Percentiles rank a stretch among this genome's conserved stretches.
Evolutionary conservation across 345 rosid genomes (phyloP).

Genomic region (Eucalyptus pumila): DNA sequence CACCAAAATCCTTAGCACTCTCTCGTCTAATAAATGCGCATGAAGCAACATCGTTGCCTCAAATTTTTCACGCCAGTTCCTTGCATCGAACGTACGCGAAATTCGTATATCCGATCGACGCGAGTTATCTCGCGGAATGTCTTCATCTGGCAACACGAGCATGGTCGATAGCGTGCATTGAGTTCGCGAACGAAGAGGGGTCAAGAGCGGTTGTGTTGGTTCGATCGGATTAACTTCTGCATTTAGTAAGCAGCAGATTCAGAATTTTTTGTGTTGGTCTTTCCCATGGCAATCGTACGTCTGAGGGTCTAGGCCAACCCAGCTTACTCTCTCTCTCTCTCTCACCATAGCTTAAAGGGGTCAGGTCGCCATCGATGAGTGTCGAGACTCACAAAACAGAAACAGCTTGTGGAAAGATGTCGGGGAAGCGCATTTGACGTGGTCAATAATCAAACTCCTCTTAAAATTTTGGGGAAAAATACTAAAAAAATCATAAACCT

Average conservation of each 20-base stretch:
- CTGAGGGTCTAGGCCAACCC: not conserved
- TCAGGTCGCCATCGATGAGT: not conserved
- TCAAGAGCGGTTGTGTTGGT: not conserved
- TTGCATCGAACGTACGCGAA: not conserved
- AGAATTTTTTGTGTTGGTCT: not conserved
- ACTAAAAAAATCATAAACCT: accelerated
- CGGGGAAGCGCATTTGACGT: not conserved
- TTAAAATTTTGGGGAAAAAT: not conserved
- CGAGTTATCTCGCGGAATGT: not conserved
- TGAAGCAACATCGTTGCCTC: not conserved
- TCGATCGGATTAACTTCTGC: not conserved
- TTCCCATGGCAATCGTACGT: not conserved
- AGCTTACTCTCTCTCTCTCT: not conserved
- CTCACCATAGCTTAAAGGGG: not conserved
- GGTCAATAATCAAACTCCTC: not conserved
- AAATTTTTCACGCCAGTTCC: not conserved
- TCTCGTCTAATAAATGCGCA: not conserved
- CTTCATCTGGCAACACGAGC: not conserved
- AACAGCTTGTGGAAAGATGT: not conserved
- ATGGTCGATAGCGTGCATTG: not conserved
- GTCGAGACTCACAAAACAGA: not conserved
- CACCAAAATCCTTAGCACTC: not conserved
- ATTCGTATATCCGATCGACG: not conserved
- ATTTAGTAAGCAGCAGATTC: not conserved
- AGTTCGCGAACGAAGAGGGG: no score